Evolutionary conservation across 768 basidiomycete species (phyloP).

Genomic region (Chalciporus chontae): DNA sequence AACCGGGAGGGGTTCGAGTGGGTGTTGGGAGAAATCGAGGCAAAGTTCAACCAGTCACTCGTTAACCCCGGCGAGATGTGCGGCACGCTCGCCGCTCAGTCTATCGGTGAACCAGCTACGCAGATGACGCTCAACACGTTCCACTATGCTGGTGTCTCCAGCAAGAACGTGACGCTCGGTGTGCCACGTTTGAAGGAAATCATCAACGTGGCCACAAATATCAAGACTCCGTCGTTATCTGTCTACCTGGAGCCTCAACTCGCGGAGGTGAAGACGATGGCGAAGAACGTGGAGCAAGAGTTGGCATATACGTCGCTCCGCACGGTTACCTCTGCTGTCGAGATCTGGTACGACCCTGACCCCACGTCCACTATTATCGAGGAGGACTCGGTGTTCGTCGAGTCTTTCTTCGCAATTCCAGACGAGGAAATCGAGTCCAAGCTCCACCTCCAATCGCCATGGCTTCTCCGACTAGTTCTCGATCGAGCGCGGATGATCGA

Average conservation of each 20-base stretch:
- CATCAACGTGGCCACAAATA: slow-evolving; percentile 97
- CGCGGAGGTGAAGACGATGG: slow-evolving; percentile 54
- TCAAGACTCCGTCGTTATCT: slow-evolving; percentile 96
- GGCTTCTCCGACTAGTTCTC: slow-evolving; percentile 94
- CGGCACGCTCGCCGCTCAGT: slow-evolving; percentile 95
- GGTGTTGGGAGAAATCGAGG: slow-evolving; percentile 92
- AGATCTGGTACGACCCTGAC: slow-evolving; percentile 98
- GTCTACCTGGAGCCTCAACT: slow-evolving; percentile 82
- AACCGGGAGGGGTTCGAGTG: slow-evolving; percentile 95
- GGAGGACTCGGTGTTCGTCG: slow-evolving; percentile 93
- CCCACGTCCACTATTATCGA: slow-evolving; percentile 91
- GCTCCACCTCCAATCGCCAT: slow-evolving; percentile 89
- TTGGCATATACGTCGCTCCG: slow-evolving; percentile 91
- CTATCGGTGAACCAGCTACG: slow-evolving; percentile 98
- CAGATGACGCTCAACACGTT: slow-evolving; percentile 99
- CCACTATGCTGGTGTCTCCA: slow-evolving; percentile 99
- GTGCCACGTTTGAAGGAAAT: slow-evolving; percentile 99
- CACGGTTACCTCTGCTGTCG: slow-evolving; percentile 91
- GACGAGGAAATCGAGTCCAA: slow-evolving; percentile 94
- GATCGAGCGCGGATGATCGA: slow-evolving; percentile 98
- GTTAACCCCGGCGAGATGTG: slow-evolving; percentile 99
- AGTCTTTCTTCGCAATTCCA: slow-evolving; percentile 99
- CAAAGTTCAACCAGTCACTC: slow-evolving; percentile 91
- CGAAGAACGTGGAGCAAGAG: slow-evolving; percentile 90
- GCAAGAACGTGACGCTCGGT: slow-evolving; percentile 98